These are phyloP conservation scores for Entomortierella chlamydospora DNA, from an alignment of 192 early-diverging fungal species.

Conservation along the genomic window DNA sequence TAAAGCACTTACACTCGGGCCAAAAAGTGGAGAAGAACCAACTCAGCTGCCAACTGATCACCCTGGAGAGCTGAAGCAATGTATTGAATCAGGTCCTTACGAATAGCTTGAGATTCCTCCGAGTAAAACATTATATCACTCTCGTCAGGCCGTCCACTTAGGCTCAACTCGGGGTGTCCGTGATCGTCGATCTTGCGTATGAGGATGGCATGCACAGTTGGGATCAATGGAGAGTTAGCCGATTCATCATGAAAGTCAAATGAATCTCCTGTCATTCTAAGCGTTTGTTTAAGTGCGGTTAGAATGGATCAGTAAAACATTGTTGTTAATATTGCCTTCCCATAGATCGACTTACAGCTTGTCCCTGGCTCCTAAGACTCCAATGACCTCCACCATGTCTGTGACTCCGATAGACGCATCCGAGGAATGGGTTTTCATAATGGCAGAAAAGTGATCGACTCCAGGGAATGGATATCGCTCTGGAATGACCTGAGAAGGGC, in stretches of 20 bases:
- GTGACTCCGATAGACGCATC: conserved; percentile 64
- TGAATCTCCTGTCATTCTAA: conserved; percentile 29
- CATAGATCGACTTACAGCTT: conserved; percentile 20
- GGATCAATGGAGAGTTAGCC: conserved; percentile 25
- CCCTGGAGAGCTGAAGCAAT: conserved; percentile 69
- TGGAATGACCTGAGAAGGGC: conserved; percentile 19
- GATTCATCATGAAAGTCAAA: conserved; percentile 52
- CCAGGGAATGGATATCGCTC: conserved; percentile 72
- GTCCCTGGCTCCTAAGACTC: conserved; percentile 57
- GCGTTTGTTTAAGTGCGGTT: no score
- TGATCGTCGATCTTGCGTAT: conserved; percentile 52
- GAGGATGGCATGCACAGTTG: conserved; percentile 67
- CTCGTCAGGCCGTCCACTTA: conserved; percentile 22
- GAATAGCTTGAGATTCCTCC: conserved; percentile 40
- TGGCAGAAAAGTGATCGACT: conserved; percentile 63
- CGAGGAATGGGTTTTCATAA: conserved; percentile 74
- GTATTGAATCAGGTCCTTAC: conserved; percentile 61
- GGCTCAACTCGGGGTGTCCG: conserved; percentile 45
- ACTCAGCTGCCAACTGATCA: conserved; percentile 75
- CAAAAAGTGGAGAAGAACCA: conserved; percentile 74
- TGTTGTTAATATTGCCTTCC: not conserved
- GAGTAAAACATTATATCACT: not conserved
- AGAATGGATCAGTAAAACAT: no score
- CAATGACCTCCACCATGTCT: conserved; percentile 75
- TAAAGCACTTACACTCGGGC: conserved; percentile 67